These are phyloP conservation scores for Vaccinium darrowii DNA, from an alignment of 148 eudicot genomes.

Conservation along the genomic window DNA sequence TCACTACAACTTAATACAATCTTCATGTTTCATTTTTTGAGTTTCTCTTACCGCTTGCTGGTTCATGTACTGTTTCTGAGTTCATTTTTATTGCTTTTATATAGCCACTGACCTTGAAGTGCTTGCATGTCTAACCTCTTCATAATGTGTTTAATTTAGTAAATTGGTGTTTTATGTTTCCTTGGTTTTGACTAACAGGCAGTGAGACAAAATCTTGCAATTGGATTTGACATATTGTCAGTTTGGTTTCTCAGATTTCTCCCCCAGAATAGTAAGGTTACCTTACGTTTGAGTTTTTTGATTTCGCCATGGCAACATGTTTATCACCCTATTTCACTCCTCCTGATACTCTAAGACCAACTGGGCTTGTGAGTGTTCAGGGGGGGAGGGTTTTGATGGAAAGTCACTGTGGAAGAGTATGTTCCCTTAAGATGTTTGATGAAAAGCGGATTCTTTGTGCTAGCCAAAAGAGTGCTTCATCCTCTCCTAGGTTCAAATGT, in stretches of 20 bases:
- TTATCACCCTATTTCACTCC: conserved; percentile 48
- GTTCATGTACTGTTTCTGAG: not conserved
- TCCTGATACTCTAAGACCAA: conserved; percentile 45
- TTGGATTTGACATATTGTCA: not conserved
- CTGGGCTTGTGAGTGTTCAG: conserved; percentile 51
- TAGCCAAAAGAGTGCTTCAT: conserved; percentile 30
- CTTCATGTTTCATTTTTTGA: not conserved
- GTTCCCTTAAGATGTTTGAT: conserved; percentile 42
- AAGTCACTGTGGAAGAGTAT: conserved; percentile 28
- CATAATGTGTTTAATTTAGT: not conserved
- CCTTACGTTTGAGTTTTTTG: not conserved
- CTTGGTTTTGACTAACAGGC: conserved; percentile 12
- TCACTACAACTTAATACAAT: not conserved
- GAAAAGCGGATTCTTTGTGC: conserved; percentile 34
- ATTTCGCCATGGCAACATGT: conserved; percentile 50
- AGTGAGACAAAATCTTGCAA: not conserved
- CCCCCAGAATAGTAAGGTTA: not conserved
- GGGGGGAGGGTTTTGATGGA: conserved; percentile 39
- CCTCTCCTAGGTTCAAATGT: conserved; percentile 49
- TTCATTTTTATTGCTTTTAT: not conserved
- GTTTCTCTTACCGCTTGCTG: not conserved
- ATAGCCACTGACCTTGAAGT: not conserved
- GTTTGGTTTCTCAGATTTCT: conserved; percentile 8
- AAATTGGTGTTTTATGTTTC: not conserved
- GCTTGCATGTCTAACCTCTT: not conserved